Conservation (phyloP, 495 filamentous ascomycete species). For the Aspergillus incahuasiensis region DNA sequence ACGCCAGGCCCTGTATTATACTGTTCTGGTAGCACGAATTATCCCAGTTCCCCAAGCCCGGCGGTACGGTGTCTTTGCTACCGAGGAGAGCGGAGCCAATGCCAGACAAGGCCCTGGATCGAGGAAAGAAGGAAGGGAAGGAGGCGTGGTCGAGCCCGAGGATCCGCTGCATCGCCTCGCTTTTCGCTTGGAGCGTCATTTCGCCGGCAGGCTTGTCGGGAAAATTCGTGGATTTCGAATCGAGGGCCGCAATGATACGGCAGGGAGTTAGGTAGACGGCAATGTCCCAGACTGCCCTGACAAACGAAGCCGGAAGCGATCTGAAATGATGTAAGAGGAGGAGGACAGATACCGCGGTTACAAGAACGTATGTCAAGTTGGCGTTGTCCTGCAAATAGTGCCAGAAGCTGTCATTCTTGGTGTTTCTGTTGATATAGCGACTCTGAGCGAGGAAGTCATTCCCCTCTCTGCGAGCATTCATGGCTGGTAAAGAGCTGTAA, state of each 20-base stretch:
- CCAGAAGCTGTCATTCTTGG: constrained; percentile 33
- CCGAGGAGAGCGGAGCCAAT: constrained; percentile 40
- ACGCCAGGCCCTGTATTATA: constrained; percentile 80
- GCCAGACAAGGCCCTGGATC: constrained; percentile 38
- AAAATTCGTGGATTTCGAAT: constrained; percentile 35
- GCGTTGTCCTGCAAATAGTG: constrained; percentile 26
- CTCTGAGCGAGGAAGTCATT: constrained; percentile 31
- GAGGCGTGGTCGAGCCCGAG: constrained; percentile 58
- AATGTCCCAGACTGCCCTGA: constrained; percentile 52
- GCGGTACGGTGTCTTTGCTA: constrained; percentile 44
- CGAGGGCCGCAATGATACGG: constrained; percentile 54
- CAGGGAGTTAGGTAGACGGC: constrained; percentile 59
- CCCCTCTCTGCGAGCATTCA: constrained; percentile 37
- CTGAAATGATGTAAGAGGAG: constrained; percentile 29
- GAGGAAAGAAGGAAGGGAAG: constrained; percentile 47
- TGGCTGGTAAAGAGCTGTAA: constrained; percentile 27
- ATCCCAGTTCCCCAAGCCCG: constrained; percentile 84
- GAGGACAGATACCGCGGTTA: constrained; percentile 23
- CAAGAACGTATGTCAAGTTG: constrained; percentile 21
- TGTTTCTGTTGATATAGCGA: constrained; percentile 24
- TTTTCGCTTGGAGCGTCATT: constrained; percentile 48
- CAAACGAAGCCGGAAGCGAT: constrained; percentile 25
- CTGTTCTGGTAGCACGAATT: constrained; percentile 99
- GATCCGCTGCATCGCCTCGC: constrained; percentile 61
- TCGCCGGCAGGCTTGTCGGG: constrained; percentile 16